Base-by-base conservation (phyloP, 2,329 filamentous ascomycete genomes). In the Fusarium sublunatum region DNA sequence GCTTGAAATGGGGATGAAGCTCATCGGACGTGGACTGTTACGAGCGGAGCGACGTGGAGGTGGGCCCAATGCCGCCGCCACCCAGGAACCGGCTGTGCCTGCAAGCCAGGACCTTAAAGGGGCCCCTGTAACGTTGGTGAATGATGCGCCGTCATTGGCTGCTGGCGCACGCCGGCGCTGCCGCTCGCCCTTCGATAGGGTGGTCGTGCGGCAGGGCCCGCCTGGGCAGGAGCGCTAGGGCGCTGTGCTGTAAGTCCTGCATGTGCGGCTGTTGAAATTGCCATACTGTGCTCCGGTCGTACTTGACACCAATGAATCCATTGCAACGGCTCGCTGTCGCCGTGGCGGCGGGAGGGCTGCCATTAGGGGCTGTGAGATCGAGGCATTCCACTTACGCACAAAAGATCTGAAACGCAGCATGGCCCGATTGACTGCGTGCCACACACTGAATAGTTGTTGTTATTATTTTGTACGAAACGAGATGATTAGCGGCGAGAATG, bases 141-240 rank as follows among this genome's bases (percentile, higher is more conserved):
- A 24, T 35, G 13, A 12, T 40, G 24, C 6, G 2, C 32, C 31
- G 10, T 29, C 29, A 68, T 68, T 68, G 65, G 65, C 7, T 36
- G 3, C 2, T 38, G 15, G 6, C 41, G 31, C 41, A 41, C 47
- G 48, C 49, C 44, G 53, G 61, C 52, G 31, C 34, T 49, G 64
- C 58, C 61, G 61, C 52, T 58, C 45, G 53, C 53, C 42, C 44
- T 64, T 53, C 53, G 48, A 42, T 47, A 46, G 53, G 51, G 58
- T 58, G 59, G 67, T 55, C 43, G 55, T 54, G 65, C 67, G 63
- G 67, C 53, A 64, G 60, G 65, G 67, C 67, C 67, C 68, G 68
- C 58, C 63, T 65, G 57, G 53, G 56, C 63, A 36, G 58, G 44
- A 54, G 45, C 34, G 52, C 48, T 65, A 55, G 29, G 39, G 49